phyloP scores from a whole-genome alignment of 2,329 filamentous ascomycete species.

The Calonectria hongkongensis region DNA sequence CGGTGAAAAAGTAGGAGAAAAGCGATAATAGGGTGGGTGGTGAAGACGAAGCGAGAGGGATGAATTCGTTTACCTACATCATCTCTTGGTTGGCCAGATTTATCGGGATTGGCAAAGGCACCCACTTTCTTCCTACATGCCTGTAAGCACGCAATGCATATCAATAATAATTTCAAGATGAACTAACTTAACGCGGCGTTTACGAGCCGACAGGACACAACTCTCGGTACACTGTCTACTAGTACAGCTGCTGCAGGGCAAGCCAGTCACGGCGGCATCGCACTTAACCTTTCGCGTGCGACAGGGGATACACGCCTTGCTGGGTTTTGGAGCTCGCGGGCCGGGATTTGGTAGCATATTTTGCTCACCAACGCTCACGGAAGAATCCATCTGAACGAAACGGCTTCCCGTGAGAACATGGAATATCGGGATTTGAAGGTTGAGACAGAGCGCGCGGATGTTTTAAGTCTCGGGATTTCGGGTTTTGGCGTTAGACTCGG shows the following conservation, averaged over 20 bases:
- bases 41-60: not conserved
- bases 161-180: not conserved
- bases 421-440: too few species aligned
- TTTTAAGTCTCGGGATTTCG: too few species aligned
- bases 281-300: constrained; percentile 48
- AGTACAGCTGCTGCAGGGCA: constrained; percentile 45
- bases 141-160: not conserved
- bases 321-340: constrained; percentile 31
- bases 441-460: too few species aligned
- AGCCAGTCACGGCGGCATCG: constrained; percentile 39
- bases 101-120: not conserved
- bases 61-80: not conserved
- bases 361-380: too few species aligned
- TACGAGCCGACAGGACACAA: constrained; percentile 42
- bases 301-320: constrained; percentile 47
- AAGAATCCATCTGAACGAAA: too few species aligned
- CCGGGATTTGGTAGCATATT: not conserved
- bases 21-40: not conserved
- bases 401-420: too few species aligned
- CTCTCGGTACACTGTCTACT: constrained; percentile 28
- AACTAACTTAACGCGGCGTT: constrained; percentile 40
- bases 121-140: not conserved
- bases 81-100: not conserved
- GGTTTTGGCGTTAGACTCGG: too few species aligned
- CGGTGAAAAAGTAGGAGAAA: not conserved